Conservation (phyloP, 2,329 filamentous ascomycete species). For the Graphilbum fragrans region DNA sequence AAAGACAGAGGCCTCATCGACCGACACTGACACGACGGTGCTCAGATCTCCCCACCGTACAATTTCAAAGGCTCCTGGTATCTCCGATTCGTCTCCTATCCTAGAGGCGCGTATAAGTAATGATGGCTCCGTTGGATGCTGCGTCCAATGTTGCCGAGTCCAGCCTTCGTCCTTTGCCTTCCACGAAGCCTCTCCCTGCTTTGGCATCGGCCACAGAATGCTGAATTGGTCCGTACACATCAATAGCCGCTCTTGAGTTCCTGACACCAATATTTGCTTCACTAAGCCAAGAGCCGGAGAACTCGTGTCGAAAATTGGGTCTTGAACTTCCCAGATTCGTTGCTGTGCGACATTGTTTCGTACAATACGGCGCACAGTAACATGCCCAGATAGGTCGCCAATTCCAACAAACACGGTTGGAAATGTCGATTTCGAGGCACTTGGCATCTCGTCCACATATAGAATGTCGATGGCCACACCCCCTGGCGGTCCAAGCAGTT, state of each 20-base stretch:
- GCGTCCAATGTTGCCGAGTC: not conserved
- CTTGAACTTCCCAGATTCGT: slow-evolving; percentile 1
- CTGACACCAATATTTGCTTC: slow-evolving; percentile 8
- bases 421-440: too few species aligned
- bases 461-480: slow-evolving; percentile 6
- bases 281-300: not conserved
- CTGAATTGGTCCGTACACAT: slow-evolving; percentile 6
- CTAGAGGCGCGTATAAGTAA: too few species aligned
- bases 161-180: not conserved
- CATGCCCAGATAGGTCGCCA: slow-evolving; percentile 6
- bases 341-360: not conserved
- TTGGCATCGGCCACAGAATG: slow-evolving; percentile 9
- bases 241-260: slow-evolving; percentile 7
- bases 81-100: too few species aligned
- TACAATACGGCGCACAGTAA: slow-evolving; percentile 7
- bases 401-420: slow-evolving; percentile 5
- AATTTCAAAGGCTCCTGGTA: not conserved
- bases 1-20: not conserved
- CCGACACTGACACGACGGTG: not conserved
- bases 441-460: slow-evolving; percentile 9
- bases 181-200: not conserved
- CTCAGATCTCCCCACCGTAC: not conserved
- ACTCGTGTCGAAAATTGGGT: not conserved
- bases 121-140: not conserved
- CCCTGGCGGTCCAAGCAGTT: slow-evolving; percentile 8